A percentile compares a stretch with the other conserved stretches of the same genome.
These are phyloP conservation scores for Globisporangium heterothallicum DNA, from an alignment of 352 stramenopile genomes.

Conservation along the genomic window DNA sequence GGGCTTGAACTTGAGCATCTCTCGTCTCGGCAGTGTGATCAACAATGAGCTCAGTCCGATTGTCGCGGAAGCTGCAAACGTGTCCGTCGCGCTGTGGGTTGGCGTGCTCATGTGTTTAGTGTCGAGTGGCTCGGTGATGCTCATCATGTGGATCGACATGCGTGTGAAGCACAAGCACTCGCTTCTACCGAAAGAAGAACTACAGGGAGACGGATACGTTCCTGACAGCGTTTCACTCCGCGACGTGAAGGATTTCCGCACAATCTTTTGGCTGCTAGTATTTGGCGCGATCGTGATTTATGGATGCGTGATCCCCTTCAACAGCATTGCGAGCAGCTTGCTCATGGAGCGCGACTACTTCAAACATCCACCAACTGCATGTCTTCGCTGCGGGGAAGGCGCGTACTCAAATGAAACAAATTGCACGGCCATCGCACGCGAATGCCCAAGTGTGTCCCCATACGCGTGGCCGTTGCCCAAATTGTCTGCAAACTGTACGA, in stretches of 20 bases:
- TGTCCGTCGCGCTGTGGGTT: conserved; percentile 82
- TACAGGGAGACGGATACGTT: conserved; percentile 17
- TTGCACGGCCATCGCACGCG: conserved; percentile 43
- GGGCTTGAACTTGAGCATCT: conserved; percentile 88
- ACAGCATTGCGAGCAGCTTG: conserved; percentile 90
- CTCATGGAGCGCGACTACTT: conserved; percentile 90
- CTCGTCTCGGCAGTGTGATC: conserved; percentile 87
- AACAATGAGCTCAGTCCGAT: conserved; percentile 89
- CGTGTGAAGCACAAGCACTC: conserved; percentile 32
- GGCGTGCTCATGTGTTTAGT: conserved; percentile 76
- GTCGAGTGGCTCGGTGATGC: conserved; percentile 61
- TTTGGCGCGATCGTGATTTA: conserved; percentile 91
- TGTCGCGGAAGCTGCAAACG: conserved; percentile 57
- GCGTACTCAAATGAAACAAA: conserved; percentile 39
- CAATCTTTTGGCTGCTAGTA: conserved; percentile 86
- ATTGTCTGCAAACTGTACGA: conserved; percentile 68
- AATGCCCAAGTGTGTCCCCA: conserved; percentile 57
- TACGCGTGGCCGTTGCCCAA: conserved; percentile 69
- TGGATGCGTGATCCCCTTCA: conserved; percentile 92
- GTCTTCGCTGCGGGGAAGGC: conserved; percentile 51
- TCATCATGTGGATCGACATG: conserved; percentile 82
- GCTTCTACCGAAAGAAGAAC: conserved; percentile 5
- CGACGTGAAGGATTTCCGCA: conserved; percentile 73
- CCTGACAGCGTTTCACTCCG: conserved; percentile 45
- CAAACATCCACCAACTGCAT: conserved; percentile 47